Evolutionary conservation across 2,329 filamentous ascomycete species (phyloP).

Genomic region (Cryoendolithus antarcticus): DNA sequence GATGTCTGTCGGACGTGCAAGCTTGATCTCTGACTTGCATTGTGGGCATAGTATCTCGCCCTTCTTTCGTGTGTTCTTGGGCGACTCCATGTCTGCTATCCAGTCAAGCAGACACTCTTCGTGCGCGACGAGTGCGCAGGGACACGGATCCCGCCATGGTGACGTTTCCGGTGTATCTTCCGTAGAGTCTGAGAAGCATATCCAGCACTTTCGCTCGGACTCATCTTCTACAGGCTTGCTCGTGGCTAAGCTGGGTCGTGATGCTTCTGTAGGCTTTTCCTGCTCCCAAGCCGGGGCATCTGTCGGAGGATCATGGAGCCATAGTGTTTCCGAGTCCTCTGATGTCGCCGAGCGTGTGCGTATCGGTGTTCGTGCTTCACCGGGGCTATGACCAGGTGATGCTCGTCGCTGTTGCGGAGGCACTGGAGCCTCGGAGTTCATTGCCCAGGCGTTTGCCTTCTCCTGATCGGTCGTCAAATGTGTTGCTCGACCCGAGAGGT

Average conservation of each 20-base stretch:
- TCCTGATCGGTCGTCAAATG: too few species aligned
- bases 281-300: constrained; percentile 2
- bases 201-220: constrained; percentile 51
- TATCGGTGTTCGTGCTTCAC: constrained; percentile 9
- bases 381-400: constrained; percentile 8
- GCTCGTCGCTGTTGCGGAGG: constrained; percentile 23
- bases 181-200: constrained; percentile 54
- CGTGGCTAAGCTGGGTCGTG: constrained; percentile 6
- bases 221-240: constrained; percentile 16
- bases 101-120: constrained; percentile 81
- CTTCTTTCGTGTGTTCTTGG: constrained; percentile 37
- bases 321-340: constrained; percentile 34
- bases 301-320: constrained; percentile 25
- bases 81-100: constrained; percentile 73
- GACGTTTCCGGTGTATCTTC: constrained; percentile 48
- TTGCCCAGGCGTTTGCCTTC: too few species aligned
- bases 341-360: constrained; percentile 28
- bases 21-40: constrained; percentile 69
- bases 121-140: constrained; percentile 80
- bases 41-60: constrained; percentile 69
- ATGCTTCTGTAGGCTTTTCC: constrained; percentile 3
- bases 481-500: too few species aligned
- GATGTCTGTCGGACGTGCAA: constrained; percentile 62
- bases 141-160: constrained; percentile 78
- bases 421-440: too few species aligned